phyloP scores from a whole-genome alignment of 2,329 filamentous ascomycete genomes.

The Lachnellula cervina region DNA sequence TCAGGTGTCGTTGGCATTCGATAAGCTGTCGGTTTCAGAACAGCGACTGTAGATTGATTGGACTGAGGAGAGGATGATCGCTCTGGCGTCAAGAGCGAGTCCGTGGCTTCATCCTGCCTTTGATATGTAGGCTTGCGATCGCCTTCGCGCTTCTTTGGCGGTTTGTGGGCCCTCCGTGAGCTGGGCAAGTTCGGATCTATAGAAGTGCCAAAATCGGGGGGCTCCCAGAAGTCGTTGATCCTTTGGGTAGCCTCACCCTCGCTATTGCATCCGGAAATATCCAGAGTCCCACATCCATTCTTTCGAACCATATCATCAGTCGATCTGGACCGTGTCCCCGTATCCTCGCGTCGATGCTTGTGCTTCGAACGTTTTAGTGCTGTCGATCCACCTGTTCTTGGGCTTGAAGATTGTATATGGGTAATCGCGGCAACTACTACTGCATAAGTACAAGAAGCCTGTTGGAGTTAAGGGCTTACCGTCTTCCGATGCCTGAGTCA shows the following conservation, averaged over 20 bases:
- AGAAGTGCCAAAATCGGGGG: slow-evolving; percentile 13
- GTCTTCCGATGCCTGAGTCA: slow-evolving; percentile 5
- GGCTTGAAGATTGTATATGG: slow-evolving; percentile 12
- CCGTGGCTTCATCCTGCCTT: background rate
- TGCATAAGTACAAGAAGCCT: background rate
- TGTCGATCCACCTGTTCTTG: slow-evolving; percentile 13
- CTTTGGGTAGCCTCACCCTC: slow-evolving; percentile 12
- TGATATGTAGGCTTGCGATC: background rate
- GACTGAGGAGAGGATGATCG: background rate
- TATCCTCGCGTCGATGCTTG: background rate
- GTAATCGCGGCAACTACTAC: slow-evolving; percentile 13
- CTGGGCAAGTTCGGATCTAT: background rate
- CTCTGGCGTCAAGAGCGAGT: background rate
- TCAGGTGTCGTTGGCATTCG: background rate
- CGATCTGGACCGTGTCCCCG: slow-evolving; percentile 7
- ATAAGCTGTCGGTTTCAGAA: background rate
- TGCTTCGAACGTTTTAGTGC: slow-evolving; percentile 19
- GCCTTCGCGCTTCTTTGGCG: background rate
- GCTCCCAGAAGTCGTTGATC: slow-evolving; percentile 20
- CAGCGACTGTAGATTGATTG: background rate
- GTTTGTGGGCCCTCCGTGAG: background rate
- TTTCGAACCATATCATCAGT: background rate
- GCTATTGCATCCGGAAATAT: slow-evolving; percentile 10
- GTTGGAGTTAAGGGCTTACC: background rate
- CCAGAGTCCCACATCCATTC: slow-evolving; percentile 5